phyloP scores from a whole-genome alignment of 768 basidiomycete species.

The Lactarius vividus region DNA sequence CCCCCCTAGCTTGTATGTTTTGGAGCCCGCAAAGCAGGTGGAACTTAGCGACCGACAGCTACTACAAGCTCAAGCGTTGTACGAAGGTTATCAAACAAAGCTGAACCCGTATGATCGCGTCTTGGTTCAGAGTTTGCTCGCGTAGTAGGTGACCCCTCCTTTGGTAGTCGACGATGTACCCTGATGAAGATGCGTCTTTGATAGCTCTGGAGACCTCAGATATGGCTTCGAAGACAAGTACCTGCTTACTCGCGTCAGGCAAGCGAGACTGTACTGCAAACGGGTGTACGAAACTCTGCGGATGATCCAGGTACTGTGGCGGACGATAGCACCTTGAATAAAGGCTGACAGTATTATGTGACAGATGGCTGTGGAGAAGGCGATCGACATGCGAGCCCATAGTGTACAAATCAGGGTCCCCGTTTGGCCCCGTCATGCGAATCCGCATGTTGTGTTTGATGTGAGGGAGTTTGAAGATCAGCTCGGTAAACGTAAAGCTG shows the following conservation, averaged over 20 bases:
- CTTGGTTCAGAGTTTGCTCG: not conserved
- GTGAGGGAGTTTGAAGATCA: not conserved
- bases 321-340: not conserved
- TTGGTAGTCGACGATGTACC: not conserved
- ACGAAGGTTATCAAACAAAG: not conserved
- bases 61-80: not conserved
- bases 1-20: not conserved
- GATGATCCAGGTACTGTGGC: not conserved
- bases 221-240: not conserved
- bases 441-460: not conserved
- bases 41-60: not conserved
- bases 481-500: not conserved
- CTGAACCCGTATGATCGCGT: not conserved
- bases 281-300: not conserved
- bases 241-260: not conserved
- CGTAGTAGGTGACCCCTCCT: not conserved
- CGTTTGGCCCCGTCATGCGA: not conserved
- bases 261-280: not conserved
- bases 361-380: not conserved
- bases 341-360: not conserved
- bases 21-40: not conserved
- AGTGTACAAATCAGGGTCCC: too few relatives aligned
- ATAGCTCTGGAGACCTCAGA: not conserved
- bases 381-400: not conserved
- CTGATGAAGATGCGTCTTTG: not conserved